Evolutionary conservation across 768 basidiomycete species (phyloP), one percentile per base, ranked within the genome.

Genomic region (Tulasnella sp.): DNA sequence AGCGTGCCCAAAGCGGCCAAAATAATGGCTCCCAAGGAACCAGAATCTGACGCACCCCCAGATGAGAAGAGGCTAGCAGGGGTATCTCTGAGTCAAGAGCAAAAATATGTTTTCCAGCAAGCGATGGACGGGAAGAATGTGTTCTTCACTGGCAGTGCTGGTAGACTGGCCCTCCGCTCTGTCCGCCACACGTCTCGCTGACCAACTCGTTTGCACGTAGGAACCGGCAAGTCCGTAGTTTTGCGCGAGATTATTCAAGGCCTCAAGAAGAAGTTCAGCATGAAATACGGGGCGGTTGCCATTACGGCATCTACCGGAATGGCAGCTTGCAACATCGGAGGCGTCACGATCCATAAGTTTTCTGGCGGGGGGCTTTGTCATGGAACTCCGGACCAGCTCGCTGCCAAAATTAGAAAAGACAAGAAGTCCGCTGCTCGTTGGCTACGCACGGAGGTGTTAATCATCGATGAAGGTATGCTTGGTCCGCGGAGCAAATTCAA

Each of bases 141-240:
- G 41, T 99, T 99, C 84, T 99, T 98, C 85, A 99, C 97, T 1
- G 98, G 97, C 40, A 96, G 94, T 88, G 98, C 98, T 80, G 97
- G 97, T 98, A n/a, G n/a, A n/a, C n/a, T n/a, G n/a, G n/a, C 92
- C 86, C n/a, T n/a, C 8, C 12, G 40, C 42, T 40, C 72, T 44
- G 16, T 34, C 75, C n/a, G n/a, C n/a, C n/a, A n/a, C n/a, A n/a
- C n/a, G n/a, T n/a, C n/a, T n/a, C n/a, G n/a, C n/a, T n/a, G n/a
- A n/a, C n/a, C n/a, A n/a, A n/a, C n/a, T 14, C n/a, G 31, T 72
- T 74, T 73, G 5, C 64, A 50, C 50, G 20, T 74, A 97, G 97
- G 97, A 81, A 98, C 97, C 18, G 97, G 97, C 74, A 99, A 99
- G 86, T 98, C 97, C 4, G 96, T 99, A 37, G 90, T 99, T 3